Percentiles rank a stretch among this genome's conserved stretches.
Conservation (phyloP, 1,284 basidiomycete species). For the Wallemia mellicola region DNA sequence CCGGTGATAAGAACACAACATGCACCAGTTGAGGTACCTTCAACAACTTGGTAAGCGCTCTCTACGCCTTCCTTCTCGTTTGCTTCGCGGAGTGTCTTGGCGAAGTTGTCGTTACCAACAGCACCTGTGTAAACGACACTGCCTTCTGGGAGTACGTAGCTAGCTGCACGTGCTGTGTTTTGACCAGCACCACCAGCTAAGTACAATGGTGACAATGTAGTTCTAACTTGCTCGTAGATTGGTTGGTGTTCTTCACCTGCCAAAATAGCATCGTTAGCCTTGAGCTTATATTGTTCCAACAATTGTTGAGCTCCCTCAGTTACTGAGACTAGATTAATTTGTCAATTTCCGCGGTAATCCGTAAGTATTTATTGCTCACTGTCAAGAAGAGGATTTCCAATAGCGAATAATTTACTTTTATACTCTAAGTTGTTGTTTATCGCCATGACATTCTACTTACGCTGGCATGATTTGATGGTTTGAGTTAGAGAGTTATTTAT, state of each 20-base stretch:
- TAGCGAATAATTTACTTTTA: background rate
- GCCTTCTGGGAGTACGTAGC: constrained; percentile 67
- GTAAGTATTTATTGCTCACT: background rate
- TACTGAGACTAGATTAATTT: constrained; percentile 17
- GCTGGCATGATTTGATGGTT: background rate
- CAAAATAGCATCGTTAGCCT: constrained; percentile 87
- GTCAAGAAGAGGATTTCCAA: background rate
- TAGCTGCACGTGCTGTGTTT: constrained; percentile 82
- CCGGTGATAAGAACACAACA: constrained; percentile 89
- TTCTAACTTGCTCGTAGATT: constrained; percentile 26
- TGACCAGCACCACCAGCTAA: constrained; percentile 93
- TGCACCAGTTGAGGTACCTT: constrained; percentile 70
- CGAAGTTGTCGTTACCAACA: constrained; percentile 74
- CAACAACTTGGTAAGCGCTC: constrained; percentile 63
- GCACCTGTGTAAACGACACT: constrained; percentile 87
- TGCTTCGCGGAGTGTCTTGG: constrained; percentile 62
- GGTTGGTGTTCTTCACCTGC: constrained; percentile 62
- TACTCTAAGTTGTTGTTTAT: too few species aligned
- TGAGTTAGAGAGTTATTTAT: background rate
- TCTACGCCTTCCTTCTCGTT: constrained; percentile 78
- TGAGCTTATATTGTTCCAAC: constrained; percentile 68
- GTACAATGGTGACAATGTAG: constrained; percentile 24
- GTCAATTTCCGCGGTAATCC: background rate
- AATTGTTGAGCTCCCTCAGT: constrained; percentile 42
- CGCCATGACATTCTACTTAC: background rate